Conservation (phyloP, 345 rosid species). For the Eucalyptus marginata region DNA sequence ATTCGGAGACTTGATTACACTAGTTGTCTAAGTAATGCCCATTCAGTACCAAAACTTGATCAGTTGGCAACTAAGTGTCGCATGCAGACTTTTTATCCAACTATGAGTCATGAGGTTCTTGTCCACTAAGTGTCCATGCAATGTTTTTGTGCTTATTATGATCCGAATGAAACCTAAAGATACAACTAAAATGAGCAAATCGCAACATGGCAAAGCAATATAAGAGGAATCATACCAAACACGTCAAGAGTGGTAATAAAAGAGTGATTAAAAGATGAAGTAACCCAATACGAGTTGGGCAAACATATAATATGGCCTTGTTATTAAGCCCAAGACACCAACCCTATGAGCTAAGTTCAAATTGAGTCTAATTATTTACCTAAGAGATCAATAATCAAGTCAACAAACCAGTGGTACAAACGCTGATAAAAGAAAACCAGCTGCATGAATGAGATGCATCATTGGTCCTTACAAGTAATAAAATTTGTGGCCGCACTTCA, state of each 20-base stretch:
- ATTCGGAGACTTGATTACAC: background rate
- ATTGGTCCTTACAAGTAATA: background rate
- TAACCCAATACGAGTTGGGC: background rate
- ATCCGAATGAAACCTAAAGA: background rate
- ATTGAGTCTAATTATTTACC: background rate
- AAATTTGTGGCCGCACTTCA: background rate
- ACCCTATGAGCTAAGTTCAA: background rate
- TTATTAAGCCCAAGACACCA: background rate
- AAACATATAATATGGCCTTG: background rate
- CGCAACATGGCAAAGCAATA: background rate
- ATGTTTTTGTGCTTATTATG: background rate
- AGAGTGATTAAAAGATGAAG: background rate
- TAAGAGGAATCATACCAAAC: background rate
- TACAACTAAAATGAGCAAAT: background rate
- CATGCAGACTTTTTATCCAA: background rate
- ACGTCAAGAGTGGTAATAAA: background rate
- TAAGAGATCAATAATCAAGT: background rate
- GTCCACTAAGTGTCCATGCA: background rate
- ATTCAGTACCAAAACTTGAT: background rate
- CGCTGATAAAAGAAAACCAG: background rate
- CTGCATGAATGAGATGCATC: background rate
- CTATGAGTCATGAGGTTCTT: background rate
- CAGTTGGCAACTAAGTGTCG: background rate
- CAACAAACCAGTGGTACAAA: background rate
- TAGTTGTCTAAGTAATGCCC: background rate